Evolutionary conservation across 164 flowering plant species (phyloP).

Genomic region (Magnolia kwangsiensis): DNA sequence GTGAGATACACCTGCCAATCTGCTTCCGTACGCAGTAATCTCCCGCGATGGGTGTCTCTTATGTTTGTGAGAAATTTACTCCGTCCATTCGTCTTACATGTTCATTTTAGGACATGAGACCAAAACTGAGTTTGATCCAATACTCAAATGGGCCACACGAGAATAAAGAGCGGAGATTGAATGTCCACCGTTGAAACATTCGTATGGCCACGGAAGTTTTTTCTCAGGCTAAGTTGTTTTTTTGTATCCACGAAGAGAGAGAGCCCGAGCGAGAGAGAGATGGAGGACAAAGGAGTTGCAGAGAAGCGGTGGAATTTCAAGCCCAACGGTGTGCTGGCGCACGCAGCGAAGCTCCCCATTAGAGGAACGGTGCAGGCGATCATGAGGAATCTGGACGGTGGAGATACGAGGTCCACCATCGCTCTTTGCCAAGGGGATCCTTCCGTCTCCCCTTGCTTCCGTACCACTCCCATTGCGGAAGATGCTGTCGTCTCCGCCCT

Average conservation of each 20-base stretch:
- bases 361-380: conserved; percentile 21
- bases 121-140: no score
- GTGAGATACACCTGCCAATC: no score
- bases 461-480: conserved; percentile 25
- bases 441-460: conserved; percentile 30
- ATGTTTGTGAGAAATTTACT: no score
- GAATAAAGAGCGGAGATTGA: no score
- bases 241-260: conserved; percentile 12
- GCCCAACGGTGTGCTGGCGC: conserved; percentile 17
- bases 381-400: conserved; percentile 10
- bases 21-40: no score
- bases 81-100: no score
- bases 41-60: no score
- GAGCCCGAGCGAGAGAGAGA: conserved; percentile 13
- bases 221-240: no score
- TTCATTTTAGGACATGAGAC: no score
- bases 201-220: no score
- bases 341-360: conserved; percentile 17
- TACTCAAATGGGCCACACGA: no score
- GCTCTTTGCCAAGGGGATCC: conserved; percentile 48
- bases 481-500: conserved; percentile 37
- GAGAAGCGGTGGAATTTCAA: conserved; percentile 23
- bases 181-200: no score
- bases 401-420: conserved; percentile 20
- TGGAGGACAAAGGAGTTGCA: conserved; percentile 6